phyloP scores from a whole-genome alignment of 2,329 filamentous ascomycete species.

The Gaeumannomyces tritici region DNA sequence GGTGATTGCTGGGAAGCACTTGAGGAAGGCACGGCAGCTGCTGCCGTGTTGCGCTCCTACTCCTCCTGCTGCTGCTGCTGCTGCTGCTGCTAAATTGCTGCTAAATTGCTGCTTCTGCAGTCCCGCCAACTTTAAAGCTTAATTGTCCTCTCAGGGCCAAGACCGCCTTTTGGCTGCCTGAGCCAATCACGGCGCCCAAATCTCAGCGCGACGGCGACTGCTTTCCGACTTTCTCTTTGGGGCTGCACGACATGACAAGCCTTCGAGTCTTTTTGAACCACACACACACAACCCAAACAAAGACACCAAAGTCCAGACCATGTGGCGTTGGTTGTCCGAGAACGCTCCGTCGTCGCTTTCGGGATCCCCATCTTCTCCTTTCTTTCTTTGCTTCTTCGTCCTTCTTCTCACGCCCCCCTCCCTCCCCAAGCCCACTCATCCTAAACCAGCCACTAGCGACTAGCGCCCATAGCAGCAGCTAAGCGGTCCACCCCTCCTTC shows the following conservation, averaged over 20 bases:
- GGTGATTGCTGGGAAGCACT: too few relatives aligned
- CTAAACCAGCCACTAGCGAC: too few relatives aligned
- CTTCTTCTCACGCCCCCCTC: too few relatives aligned
- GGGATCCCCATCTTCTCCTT: neutral
- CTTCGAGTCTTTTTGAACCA: too few relatives aligned
- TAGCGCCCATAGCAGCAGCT: too few relatives aligned
- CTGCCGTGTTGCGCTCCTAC: too few relatives aligned
- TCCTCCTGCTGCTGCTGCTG: neutral
- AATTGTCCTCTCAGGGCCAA: slow-evolving; percentile 5
- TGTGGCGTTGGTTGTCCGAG: neutral
- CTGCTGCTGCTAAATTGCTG: neutral
- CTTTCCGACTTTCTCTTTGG: neutral
- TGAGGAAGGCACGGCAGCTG: too few relatives aligned
- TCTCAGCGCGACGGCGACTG: neutral
- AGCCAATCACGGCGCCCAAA: neutral
- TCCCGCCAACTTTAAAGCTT: slow-evolving; percentile 5
- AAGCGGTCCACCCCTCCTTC: neutral
- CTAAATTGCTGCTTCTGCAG: neutral
- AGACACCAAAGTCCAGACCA: neutral
- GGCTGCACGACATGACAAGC: too few relatives aligned
- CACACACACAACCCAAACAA: too few relatives aligned
- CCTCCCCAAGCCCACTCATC: too few relatives aligned
- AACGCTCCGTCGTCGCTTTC: neutral
- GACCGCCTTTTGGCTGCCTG: slow-evolving; percentile 4
- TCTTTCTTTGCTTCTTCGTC: neutral